Percentiles rank a stretch among this genome's conserved stretches.
These are phyloP conservation scores for Vitellaria paradoxa DNA, from an alignment of 179 eudicot species.

Conservation along the genomic window DNA sequence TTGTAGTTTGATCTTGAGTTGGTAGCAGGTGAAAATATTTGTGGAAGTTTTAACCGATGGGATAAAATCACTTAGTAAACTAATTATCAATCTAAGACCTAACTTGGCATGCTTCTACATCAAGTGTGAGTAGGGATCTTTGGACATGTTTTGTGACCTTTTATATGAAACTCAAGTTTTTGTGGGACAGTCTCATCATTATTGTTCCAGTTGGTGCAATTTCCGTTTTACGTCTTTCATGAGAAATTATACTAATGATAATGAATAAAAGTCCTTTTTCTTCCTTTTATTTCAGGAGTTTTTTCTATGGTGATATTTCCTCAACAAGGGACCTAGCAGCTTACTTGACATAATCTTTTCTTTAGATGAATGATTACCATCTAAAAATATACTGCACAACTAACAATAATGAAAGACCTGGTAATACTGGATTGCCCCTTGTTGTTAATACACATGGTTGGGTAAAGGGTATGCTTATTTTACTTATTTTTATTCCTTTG, in stretches of 20 bases:
- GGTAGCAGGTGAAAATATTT: not conserved
- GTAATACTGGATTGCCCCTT: slow-evolving; percentile 51
- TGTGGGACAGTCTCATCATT: not conserved
- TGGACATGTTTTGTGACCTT: not conserved
- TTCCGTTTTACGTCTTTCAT: not conserved
- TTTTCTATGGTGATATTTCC: slow-evolving; percentile 82
- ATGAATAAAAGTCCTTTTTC: slow-evolving; percentile 7
- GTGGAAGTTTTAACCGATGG: not conserved
- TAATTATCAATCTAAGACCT: not conserved
- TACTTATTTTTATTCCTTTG: not conserved
- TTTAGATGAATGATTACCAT: slow-evolving; percentile 59
- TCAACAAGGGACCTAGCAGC: slow-evolving; percentile 73
- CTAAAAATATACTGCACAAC: slow-evolving; percentile 30
- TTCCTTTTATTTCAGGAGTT: slow-evolving; percentile 53
- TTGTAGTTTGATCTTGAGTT: not conserved
- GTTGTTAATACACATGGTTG: slow-evolving; percentile 87
- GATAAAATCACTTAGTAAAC: not conserved
- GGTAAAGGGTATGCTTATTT: slow-evolving; percentile 69
- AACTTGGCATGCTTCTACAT: not conserved
- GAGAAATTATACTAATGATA: not conserved
- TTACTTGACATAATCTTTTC: slow-evolving; percentile 53
- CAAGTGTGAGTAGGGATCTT: not conserved
- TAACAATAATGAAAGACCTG: slow-evolving; percentile 31
- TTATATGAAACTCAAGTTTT: not conserved
- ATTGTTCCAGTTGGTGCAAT: not conserved